Evolutionary conservation across 768 basidiomycete species (phyloP).

Genomic region (Pleurotus eryngii): DNA sequence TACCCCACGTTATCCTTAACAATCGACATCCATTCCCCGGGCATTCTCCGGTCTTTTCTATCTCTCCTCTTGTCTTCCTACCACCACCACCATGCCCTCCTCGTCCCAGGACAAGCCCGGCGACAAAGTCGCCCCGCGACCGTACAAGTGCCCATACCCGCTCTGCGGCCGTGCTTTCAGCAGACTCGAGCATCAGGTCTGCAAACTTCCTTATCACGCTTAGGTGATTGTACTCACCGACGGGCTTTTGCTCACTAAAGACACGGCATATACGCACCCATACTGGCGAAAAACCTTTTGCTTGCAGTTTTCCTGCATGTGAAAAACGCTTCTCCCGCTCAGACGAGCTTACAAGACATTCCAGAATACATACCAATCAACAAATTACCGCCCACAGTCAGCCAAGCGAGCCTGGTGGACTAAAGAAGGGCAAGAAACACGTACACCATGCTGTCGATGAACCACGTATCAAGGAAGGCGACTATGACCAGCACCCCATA

Average conservation of each 20-base stretch:
- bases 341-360: slow-evolving; percentile 97
- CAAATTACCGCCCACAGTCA: slow-evolving; percentile 26
- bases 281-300: slow-evolving; percentile 97
- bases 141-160: slow-evolving; percentile 94
- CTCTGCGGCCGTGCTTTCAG: slow-evolving; percentile 95
- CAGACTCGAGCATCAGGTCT: slow-evolving; percentile 91
- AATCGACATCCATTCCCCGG: slow-evolving; percentile 6
- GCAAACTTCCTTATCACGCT: slow-evolving; percentile 9
- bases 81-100: slow-evolving; percentile 12
- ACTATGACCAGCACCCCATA: slow-evolving; percentile 7
- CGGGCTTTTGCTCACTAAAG: slow-evolving; percentile 36
- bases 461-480: slow-evolving; percentile 4
- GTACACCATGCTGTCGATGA: slow-evolving; percentile 10
- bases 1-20: slow-evolving; percentile 6
- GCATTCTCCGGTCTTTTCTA: slow-evolving; percentile 8
- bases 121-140: slow-evolving; percentile 48
- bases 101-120: slow-evolving; percentile 7
- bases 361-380: slow-evolving; percentile 83
- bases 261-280: slow-evolving; percentile 98
- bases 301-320: slow-evolving; percentile 89
- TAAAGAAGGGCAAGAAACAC: slow-evolving; percentile 10
- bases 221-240: slow-evolving; percentile 6
- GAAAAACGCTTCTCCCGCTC: slow-evolving; percentile 97
- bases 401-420: slow-evolving; percentile 13
- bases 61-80: slow-evolving; percentile 6